Base-by-base conservation (phyloP, 2,329 filamentous ascomycete genomes). In the Pseudofabraea citricarpa region DNA sequence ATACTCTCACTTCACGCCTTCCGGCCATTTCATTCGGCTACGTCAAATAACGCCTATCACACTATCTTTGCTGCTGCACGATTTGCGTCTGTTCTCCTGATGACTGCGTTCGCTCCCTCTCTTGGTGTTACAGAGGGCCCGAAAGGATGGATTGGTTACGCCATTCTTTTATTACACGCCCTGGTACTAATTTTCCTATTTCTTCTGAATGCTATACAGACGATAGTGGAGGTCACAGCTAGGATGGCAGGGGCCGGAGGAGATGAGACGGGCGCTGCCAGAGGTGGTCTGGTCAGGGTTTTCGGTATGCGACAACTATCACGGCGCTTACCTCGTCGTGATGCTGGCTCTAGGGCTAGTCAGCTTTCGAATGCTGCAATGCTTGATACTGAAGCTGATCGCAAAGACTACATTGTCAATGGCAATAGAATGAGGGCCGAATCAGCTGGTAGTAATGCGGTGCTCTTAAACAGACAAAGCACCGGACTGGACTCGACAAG, bases 31-130 rank as follows among this genome's bases (percentile, higher is more conserved):
- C 84, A 91, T 48, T 82, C 83, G 2, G 82, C 90, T 18, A 97
- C 93, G 0, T 96, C 91, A 21, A 98, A 98, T 93, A 97, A 97
- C 60, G 81, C 88, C 8, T 96, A 96, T 54, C 90, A 97, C 57
- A 87, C 85, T 2, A 80, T 90, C 49, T 95, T 96, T 64, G 80
- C 90, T 1, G 69, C 76, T 2, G 71, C 95, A 12, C 82, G 93
- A 24, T 83, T 96, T 23, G 67, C 87, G 37, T 85, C 85, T 0
- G 76, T 90, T 36, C 70, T 91, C 43, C 69, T 91, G 43, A 89
- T 87, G 72, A 79, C 90, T 24, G 74, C 90, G 1, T 98, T 98
- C 62, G 81, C 90, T 10, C 89, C 91, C 1, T 85, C 85, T 1
- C 74, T 98, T 3, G 83, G 81, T 18, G 83, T 96, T 5, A 77